A percentile compares a stretch with the other conserved stretches of the same genome.
These are phyloP conservation scores for Plasmodium vivax DNA, from an alignment of 169 alveolate species.

Conservation along the genomic window DNA sequence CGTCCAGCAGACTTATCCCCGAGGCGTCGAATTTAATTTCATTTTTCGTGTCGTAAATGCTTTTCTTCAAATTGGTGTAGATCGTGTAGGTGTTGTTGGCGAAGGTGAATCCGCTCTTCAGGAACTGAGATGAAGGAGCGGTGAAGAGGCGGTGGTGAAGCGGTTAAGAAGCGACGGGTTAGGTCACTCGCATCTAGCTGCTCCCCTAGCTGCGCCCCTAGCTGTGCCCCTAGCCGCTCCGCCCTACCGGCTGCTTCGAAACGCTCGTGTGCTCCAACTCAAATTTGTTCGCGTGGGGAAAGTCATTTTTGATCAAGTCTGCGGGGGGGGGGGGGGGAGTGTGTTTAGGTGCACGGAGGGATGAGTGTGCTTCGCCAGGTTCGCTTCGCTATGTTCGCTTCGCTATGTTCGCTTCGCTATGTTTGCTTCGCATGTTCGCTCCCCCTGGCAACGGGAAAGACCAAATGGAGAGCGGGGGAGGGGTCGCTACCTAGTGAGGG, in stretches of 20 bases:
- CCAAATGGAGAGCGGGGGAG: neutral
- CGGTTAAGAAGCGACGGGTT: neutral
- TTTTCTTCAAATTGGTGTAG: conserved; percentile 45
- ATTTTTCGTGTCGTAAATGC: conserved; percentile 29
- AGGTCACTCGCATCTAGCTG: neutral
- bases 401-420: too few relatives aligned
- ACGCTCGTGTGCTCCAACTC: conserved; percentile 60
- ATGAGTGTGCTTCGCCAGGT: too few relatives aligned
- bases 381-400: too few relatives aligned
- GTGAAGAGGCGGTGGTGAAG: neutral
- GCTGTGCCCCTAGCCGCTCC: too few relatives aligned
- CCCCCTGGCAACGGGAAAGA: too few relatives aligned
- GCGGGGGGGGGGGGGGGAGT: neutral
- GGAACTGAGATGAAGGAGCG: neutral
- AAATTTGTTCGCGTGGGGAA: conserved; percentile 52
- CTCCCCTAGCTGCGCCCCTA: neutral
- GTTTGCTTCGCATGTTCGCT: too few relatives aligned
- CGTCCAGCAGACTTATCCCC: conserved; percentile 45
- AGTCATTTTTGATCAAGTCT: conserved; percentile 50
- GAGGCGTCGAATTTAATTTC: conserved; percentile 50
- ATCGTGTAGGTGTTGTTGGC: conserved; percentile 52
- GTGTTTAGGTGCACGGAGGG: neutral
- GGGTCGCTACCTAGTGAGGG: conserved; percentile 44
- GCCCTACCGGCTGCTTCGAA: conserved; percentile 57
- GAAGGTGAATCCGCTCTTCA: conserved; percentile 60